Conservation (phyloP, 192 early-diverging fungal species). For the Phycomyces nitens region DNA sequence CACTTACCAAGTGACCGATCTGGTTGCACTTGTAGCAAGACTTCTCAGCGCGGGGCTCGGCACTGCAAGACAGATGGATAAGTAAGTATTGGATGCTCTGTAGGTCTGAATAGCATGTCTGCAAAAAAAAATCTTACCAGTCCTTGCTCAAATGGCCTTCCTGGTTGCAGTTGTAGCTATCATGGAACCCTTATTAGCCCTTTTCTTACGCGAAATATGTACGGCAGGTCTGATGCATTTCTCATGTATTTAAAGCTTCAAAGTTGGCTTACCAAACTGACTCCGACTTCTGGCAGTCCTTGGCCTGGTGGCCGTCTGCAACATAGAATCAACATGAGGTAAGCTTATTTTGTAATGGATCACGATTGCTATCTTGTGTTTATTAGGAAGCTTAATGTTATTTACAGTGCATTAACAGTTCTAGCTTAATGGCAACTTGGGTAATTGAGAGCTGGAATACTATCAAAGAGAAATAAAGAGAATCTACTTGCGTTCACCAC, state of each 20-base stretch:
- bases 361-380: too few relatives aligned
- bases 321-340: neutral
- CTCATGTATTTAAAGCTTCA: neutral
- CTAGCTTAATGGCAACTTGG: too few relatives aligned
- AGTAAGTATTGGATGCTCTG: constrained; percentile 1
- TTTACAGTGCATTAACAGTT: neutral
- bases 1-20: constrained; percentile 46
- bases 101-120: too few relatives aligned
- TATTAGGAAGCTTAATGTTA: too few relatives aligned
- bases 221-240: too few relatives aligned
- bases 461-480: neutral
- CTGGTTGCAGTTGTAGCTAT: constrained; percentile 55
- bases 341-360: constrained; percentile 8
- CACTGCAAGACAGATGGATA: constrained; percentile 15
- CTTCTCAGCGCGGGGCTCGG: constrained; percentile 49
- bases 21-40: constrained; percentile 55
- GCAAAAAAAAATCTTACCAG: constrained; percentile 17
- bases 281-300: constrained; percentile 45
- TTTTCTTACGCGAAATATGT: too few relatives aligned
- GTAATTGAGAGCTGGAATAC: too few relatives aligned
- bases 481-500: constrained; percentile 37
- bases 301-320: constrained; percentile 52
- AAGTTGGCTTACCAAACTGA: constrained; percentile 47
- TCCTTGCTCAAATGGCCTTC: constrained; percentile 40
- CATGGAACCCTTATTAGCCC: neutral